These are phyloP conservation scores for Gamsiella multidivaricata DNA, from an alignment of 192 early-diverging fungal species.

Conservation along the genomic window DNA sequence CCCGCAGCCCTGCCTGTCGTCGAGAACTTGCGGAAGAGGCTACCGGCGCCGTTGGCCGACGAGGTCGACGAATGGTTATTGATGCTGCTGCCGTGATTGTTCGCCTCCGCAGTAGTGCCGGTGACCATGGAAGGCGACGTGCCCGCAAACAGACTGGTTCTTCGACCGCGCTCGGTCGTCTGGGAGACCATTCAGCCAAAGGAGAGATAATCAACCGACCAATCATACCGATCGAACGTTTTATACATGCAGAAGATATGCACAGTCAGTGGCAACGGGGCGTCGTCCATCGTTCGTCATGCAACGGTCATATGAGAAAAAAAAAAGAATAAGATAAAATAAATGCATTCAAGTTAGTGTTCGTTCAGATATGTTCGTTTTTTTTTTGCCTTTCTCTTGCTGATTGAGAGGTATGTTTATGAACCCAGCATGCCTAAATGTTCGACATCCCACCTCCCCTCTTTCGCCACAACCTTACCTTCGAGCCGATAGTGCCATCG, in stretches of 20 bases:
- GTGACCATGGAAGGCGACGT: not conserved
- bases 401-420: not conserved
- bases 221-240: no score
- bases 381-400: not conserved
- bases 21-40: constrained; percentile 48
- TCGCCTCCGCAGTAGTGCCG: not conserved
- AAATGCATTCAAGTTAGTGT: no score
- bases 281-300: not conserved
- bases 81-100: no score
- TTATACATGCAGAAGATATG: no score
- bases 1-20: constrained; percentile 12
- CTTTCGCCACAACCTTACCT: constrained; percentile 18
- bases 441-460: not conserved
- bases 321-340: not conserved
- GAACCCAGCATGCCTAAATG: no score
- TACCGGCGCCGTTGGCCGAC: not conserved
- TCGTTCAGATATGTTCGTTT: not conserved
- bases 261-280: not conserved
- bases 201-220: not conserved
- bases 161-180: constrained; percentile 32
- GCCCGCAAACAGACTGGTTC: constrained; percentile 39
- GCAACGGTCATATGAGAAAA: not conserved
- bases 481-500: not conserved
- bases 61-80: not conserved
- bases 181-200: not conserved